A percentile compares a stretch with the other conserved stretches of the same genome.
Conservation (phyloP, 2,329 filamentous ascomycete species). For the Chrysoporthe cubensis region DNA sequence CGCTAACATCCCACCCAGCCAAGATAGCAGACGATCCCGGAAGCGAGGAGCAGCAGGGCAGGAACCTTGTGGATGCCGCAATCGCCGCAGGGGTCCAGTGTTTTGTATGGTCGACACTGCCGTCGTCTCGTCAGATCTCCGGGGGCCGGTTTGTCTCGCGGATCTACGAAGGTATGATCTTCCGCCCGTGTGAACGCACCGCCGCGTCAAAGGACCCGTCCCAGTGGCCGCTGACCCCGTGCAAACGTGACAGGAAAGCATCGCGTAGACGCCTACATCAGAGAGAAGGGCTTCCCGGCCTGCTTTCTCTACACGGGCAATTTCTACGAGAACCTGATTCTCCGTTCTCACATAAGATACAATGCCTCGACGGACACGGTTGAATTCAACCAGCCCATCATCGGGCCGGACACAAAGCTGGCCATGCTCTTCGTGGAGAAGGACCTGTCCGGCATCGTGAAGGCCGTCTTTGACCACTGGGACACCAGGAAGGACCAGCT, state of each 20-base stretch:
- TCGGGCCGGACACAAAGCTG: slow-evolving; percentile 22
- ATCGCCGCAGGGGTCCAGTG: slow-evolving; percentile 21
- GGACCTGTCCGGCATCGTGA: slow-evolving; percentile 21
- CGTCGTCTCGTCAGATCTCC: slow-evolving; percentile 21
- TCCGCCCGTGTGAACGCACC: too few species aligned
- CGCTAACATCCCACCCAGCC: not conserved
- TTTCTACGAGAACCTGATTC: slow-evolving; percentile 25
- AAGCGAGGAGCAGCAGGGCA: slow-evolving; percentile 26
- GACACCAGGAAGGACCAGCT: slow-evolving; percentile 13
- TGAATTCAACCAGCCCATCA: slow-evolving; percentile 23
- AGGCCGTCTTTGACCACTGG: slow-evolving; percentile 24
- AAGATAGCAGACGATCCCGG: slow-evolving; percentile 22
- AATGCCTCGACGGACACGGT: slow-evolving; percentile 14
- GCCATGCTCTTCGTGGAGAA: slow-evolving; percentile 29
- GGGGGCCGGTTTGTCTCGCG: slow-evolving; percentile 18
- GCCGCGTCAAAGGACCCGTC: not conserved
- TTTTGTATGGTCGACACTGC: slow-evolving; percentile 23
- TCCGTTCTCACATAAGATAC: slow-evolving; percentile 25
- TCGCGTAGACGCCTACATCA: slow-evolving; percentile 23
- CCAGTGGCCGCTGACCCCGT: not conserved
- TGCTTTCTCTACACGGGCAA: slow-evolving; percentile 26
- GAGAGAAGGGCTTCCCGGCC: slow-evolving; percentile 12
- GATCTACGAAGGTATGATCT: slow-evolving; percentile 17
- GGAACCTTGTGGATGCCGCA: slow-evolving; percentile 24
- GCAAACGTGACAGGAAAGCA: slow-evolving; percentile 12